Base-by-base conservation (phyloP, 768 basidiomycete species). In the Boletus rubroflammeus region DNA sequence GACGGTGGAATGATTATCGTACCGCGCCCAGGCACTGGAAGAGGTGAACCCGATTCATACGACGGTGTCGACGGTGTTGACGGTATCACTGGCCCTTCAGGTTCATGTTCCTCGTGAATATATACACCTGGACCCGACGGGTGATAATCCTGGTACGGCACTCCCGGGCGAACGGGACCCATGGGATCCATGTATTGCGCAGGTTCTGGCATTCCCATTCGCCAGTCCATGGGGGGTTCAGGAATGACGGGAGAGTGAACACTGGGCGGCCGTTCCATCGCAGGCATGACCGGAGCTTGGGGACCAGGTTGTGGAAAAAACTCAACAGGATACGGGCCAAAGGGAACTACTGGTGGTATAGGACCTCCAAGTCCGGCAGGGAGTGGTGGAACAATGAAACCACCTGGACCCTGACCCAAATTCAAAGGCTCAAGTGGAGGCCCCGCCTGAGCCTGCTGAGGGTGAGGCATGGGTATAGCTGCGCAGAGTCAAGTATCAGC, bases 101-200 rank as follows among this genome's bases (percentile, higher is more conserved):
- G 26, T 2, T 63, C 61, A 3, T 5, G n/a, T 13, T 41, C 47
- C 11, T 2, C 60, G 25, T 59, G 51, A 40, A 28, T 8, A 29
- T 55, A 60, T 17, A 48, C 56, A 17, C 23, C 14, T 9, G 55
- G 64, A 19, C 45, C 44, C 2, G 36, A 47, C 2, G 55, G 47
- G 40, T 34, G 57, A 40, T 46, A 54, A 3, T 48, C 53, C 1
- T 38, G 56, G 28, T 54, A 61, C 10, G 57, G 56, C 4, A 41
- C 47, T n/a, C 72, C 76, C 25, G 78, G 76, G 49, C 79, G 68
- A 21, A 78, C 73, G 9, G 72, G 72, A 14, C 56, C 58, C 10
- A 21, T 35, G 31, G 50, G 63, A 10, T 39, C 58, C 56, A 28
- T 40, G 3, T 50, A 60, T 6, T 40, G 35, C 9, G 17, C 44